These are phyloP conservation scores for Coprinopsis cinerea DNA, from an alignment of 768 basidiomycete species.

Conservation along the genomic window DNA sequence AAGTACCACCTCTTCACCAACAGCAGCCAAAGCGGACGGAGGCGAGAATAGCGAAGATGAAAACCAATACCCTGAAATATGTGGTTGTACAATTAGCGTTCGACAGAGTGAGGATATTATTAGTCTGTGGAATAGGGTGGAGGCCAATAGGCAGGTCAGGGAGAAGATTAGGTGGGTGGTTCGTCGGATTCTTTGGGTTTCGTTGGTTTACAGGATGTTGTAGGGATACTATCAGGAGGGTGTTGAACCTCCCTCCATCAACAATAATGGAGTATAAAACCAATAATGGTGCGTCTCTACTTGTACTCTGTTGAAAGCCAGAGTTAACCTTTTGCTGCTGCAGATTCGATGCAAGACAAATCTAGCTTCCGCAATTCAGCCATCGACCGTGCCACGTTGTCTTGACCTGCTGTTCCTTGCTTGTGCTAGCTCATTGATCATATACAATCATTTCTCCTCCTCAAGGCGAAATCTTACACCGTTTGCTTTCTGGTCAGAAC, in stretches of 20 bases:
- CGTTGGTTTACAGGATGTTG: neutral
- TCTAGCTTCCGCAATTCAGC: conserved; percentile 72
- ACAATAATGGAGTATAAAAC: conserved; percentile 95
- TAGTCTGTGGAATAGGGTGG: conserved; percentile 86
- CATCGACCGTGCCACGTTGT: conserved; percentile 21
- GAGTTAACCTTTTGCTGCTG: conserved; percentile 12
- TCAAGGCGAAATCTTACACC: no score
- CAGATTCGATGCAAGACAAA: conserved; percentile 87
- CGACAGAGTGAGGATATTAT: conserved; percentile 92
- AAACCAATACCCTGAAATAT: conserved; percentile 73
- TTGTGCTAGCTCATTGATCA: no score
- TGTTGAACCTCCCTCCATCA: conserved; percentile 67
- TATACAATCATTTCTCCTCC: no score
- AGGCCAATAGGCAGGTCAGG: conserved; percentile 66
- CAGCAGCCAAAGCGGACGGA: conserved; percentile 22
- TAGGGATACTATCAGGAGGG: conserved; percentile 75
- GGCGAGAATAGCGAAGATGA: conserved; percentile 30
- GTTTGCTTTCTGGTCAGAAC: no score
- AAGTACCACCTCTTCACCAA: conserved; percentile 18
- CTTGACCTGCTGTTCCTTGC: no score
- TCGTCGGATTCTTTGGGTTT: neutral
- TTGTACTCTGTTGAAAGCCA: neutral
- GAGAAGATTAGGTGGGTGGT: conserved; percentile 74
- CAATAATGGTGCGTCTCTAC: conserved; percentile 63
- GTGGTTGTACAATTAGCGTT: conserved; percentile 93